phyloP scores from a whole-genome alignment of 108 stramenopile species.

The Aurantiochytrium sp. region DNA sequence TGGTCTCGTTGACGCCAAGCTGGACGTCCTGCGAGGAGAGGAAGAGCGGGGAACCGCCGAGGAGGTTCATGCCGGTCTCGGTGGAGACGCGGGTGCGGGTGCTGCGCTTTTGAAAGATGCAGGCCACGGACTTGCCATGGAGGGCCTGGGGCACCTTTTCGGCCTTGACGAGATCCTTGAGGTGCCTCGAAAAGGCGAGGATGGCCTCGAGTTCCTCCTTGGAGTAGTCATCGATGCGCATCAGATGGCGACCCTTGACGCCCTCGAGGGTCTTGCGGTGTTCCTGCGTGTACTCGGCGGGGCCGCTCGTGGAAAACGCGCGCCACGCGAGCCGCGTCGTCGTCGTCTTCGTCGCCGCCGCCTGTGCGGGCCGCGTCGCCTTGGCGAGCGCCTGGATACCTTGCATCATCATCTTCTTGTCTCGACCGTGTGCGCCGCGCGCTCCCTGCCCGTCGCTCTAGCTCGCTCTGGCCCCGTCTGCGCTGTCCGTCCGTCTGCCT shows the following conservation, averaged over 20 bases:
- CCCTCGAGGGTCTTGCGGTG: neutral
- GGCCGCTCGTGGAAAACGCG: neutral
- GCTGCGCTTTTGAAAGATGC: constrained; percentile 93
- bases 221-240: neutral
- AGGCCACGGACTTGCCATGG: constrained; percentile 68
- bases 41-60: constrained; percentile 89
- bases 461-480: neutral
- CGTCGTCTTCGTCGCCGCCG: neutral
- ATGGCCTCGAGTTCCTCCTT: constrained; percentile 1
- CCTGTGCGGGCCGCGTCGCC: neutral
- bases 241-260: neutral
- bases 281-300: constrained; percentile 18
- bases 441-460: too few relatives aligned
- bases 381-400: too few relatives aligned
- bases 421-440: too few relatives aligned
- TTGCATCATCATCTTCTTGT: neutral
- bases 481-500: neutral
- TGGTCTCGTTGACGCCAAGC: constrained; percentile 86
- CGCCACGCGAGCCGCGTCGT: neutral
- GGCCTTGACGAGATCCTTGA: constrained; percentile 14
- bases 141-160: constrained; percentile 38
- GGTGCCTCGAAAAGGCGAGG: neutral
- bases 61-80: constrained; percentile 82
- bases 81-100: constrained; percentile 91
- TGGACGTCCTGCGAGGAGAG: constrained; percentile 78